Base-by-base conservation (phyloP, 2,329 filamentous ascomycete species). In the Fusarium guadeloupense region DNA sequence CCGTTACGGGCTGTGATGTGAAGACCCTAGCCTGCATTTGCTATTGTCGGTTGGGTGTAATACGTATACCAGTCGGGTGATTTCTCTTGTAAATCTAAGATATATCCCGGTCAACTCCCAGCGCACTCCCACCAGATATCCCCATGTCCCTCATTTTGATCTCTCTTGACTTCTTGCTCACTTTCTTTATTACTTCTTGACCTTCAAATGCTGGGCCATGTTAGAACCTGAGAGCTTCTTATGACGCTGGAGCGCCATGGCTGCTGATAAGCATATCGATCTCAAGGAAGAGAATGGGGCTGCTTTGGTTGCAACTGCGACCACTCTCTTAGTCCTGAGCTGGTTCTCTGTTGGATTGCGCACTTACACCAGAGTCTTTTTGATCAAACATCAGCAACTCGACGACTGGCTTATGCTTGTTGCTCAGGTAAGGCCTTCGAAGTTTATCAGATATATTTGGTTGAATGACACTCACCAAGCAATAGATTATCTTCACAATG, bases 391-490 rank as follows among this genome's bases (percentile, higher is more conserved):
- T 45, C 81, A 83, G 50, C 75, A 80, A 63, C 57, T 72, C n/a
- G 82, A 84, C 69, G 82, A 84, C 72, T 84, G 81, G 80, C 72
- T 83, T 59, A 84, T 84, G 81, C 59, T 83, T 37, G 64, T 78
- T 53, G 76, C 78, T 25, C 81, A 81, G 74, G 80, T 83, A 70
- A 8, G 74, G 53, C 19, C 20, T 26, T 16, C 12, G 23, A 13
- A 5, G 10, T 35, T 19, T n/a, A n/a, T n/a, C 13, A n/a, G n/a
- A 6, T 8, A 5, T 12, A 20, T 19, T 16, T 23, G 12, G 13
- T 35, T 6, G n/a, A 20, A n/a, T 12, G 21, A 28, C 13, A 23
- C 61, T 63, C 17, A 49, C 39, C 9, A 9, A 43, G 21, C 6
- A 2, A 21, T 42, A 83, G 79, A 43, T 70, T 12, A 74, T 80